phyloP scores from a whole-genome alignment of 2,329 filamentous ascomycete species.

The Penicillium sclerotigenum region DNA sequence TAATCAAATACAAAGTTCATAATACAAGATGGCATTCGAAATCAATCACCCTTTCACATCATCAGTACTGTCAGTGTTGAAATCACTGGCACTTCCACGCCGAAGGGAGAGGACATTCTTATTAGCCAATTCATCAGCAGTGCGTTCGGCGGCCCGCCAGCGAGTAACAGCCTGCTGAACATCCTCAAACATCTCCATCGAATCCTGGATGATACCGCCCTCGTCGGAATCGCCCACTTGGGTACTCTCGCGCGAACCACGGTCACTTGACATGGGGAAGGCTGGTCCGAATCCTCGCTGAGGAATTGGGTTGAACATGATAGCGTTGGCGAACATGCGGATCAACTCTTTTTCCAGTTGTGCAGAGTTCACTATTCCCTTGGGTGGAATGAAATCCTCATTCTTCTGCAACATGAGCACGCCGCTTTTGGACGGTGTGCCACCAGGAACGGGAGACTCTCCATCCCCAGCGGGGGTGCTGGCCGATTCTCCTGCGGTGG shows the following conservation, averaged over 20 bases:
- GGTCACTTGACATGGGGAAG: conserved; percentile 53
- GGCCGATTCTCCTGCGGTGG: conserved; percentile 56
- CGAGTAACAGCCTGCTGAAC: conserved; percentile 75
- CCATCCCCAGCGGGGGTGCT: conserved; percentile 62
- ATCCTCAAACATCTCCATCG: conserved; percentile 83
- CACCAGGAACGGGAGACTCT: conserved; percentile 44
- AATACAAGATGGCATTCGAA: conserved; percentile 11
- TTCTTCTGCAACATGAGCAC: conserved; percentile 53
- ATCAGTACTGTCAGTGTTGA: conserved; percentile 37
- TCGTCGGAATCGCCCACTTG: conserved; percentile 69
- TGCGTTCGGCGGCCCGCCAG: conserved; percentile 68
- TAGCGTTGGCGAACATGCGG: conserved; percentile 95
- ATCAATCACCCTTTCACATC: conserved; percentile 31
- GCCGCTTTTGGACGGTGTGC: conserved; percentile 41
- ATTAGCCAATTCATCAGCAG: conserved; percentile 38
- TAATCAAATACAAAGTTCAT: conserved; percentile 22
- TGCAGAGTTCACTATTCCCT: conserved; percentile 85
- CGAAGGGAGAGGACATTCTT: conserved; percentile 39
- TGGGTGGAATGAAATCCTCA: conserved; percentile 77
- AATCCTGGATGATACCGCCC: conserved; percentile 82
- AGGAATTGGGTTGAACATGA: conserved; percentile 95
- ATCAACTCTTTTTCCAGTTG: conserved; percentile 92
- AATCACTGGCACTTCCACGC: conserved; percentile 37
- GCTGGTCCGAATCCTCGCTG: conserved; percentile 65
- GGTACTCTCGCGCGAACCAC: conserved; percentile 35